Conservation (phyloP, 768 basidiomycete genomes). For the Steccherinum ochraceum region DNA sequence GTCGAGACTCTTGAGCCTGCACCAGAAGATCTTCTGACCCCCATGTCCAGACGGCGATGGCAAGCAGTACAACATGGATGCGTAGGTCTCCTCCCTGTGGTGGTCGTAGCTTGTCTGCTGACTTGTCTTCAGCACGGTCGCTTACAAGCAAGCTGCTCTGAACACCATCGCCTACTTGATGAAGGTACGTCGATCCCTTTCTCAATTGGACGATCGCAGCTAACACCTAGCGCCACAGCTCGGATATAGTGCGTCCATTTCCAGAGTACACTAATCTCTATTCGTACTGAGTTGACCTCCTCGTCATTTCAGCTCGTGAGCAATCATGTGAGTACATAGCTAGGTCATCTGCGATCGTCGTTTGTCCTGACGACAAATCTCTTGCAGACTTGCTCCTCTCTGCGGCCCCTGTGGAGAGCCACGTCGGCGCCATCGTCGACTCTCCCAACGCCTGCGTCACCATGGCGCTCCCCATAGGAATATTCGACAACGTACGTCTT, state of each 20-base stretch:
- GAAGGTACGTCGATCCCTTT: slow-evolving; percentile 36
- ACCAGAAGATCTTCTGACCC: neutral
- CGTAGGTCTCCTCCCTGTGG: slow-evolving; percentile 32
- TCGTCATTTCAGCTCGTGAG: slow-evolving; percentile 52
- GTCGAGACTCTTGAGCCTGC: slow-evolving; percentile 15
- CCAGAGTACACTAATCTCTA: neutral
- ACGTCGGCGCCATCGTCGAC: slow-evolving; percentile 67
- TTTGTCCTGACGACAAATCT: neutral
- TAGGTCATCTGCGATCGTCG: neutral
- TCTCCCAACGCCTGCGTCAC: slow-evolving; percentile 78
- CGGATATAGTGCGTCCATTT: slow-evolving; percentile 54
- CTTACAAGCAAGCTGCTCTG: slow-evolving; percentile 75
- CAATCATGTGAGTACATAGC: slow-evolving; percentile 51
- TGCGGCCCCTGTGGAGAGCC: slow-evolving; percentile 64
- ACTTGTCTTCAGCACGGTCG: slow-evolving; percentile 66
- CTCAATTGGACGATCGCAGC: neutral
- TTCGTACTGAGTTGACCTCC: neutral
- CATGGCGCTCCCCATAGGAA: slow-evolving; percentile 66
- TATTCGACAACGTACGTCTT: slow-evolving; percentile 59
- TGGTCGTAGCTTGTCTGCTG: no score
- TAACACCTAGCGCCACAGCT: slow-evolving; percentile 32
- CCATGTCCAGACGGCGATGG: slow-evolving; percentile 53
- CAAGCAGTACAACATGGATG: slow-evolving; percentile 73
- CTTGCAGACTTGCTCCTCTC: slow-evolving; percentile 56
- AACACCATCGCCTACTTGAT: slow-evolving; percentile 69